Base-by-base conservation (phyloP, 2,329 filamentous ascomycete genomes). In the Cryphonectria nitschkei region DNA sequence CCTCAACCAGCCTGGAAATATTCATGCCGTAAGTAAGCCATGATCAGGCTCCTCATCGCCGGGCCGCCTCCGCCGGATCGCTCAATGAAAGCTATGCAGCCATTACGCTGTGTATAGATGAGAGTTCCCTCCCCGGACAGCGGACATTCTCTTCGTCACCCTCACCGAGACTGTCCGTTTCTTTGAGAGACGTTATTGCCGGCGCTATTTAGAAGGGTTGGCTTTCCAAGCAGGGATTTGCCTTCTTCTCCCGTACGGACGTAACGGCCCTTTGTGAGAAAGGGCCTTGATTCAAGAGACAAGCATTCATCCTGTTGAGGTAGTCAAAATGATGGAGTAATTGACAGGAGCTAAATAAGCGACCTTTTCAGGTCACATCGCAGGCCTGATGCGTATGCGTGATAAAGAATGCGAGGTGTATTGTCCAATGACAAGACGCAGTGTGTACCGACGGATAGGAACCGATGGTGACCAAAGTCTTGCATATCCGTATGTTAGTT, bases 361-460 rank as follows among this genome's bases (percentile, higher is more conserved):
- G 54, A 19, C 32, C 2, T 13, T 32, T 32, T 39, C 16, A 22
- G 32, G 34, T 61, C 32, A 39, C 34, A 61, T 61, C n/a, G 61
- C 61, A 29, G 37, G 37, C 39, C 9, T 26, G n/a, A 39, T 46
- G 61, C n/a, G 61, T 46, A 19, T 46, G 39, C 39, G 3, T 22
- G 32, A 39, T 61, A 26, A 61, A 39, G 32, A 16, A n/a, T 8
- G 26, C n/a, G 6, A 32, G 61, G n/a, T 5, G 32, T n/a, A 19
- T 9, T 34, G 34, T 58, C 65, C 65, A 67, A 67, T 67, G 50
- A 41, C 13, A 29, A 67, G 50, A 34, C 22, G 4, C 39, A 32
- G 22, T 50, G n/a, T 29, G 52, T 58, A 58, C 65, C 65, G 65
- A 58, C 34, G 52, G 50, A n/a, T 29, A 58, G 65, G 65, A 56